Conservation (phyloP, 2,329 filamentous ascomycete genomes). For the Microdochium paspali region DNA sequence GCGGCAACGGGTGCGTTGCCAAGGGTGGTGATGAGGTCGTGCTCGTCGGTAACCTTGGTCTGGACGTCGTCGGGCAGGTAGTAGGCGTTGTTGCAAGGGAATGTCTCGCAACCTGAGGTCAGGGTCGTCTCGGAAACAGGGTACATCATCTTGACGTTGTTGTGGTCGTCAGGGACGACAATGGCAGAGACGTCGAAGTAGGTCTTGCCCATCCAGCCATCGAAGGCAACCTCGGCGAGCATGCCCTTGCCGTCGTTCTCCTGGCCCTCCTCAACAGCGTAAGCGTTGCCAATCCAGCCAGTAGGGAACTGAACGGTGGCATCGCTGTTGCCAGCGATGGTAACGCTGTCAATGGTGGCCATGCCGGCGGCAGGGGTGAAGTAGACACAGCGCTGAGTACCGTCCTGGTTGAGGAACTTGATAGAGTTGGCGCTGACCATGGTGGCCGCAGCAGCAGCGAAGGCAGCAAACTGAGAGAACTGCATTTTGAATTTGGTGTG, state of each 20-base stretch:
- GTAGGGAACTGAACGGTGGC: constrained; percentile 31
- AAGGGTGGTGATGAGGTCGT: constrained; percentile 41
- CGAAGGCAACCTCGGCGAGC: constrained; percentile 41
- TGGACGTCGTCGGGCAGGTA: constrained; percentile 43
- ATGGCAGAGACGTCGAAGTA: constrained; percentile 54
- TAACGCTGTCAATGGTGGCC: constrained; percentile 24
- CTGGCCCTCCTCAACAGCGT: constrained; percentile 35
- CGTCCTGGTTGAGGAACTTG: constrained; percentile 51
- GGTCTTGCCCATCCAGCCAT: constrained; percentile 35
- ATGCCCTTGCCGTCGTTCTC: constrained; percentile 32
- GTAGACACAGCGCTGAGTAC: constrained; percentile 35
- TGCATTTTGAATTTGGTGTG: constrained; percentile 37
- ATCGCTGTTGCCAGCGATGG: constrained; percentile 26
- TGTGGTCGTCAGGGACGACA: constrained; percentile 36
- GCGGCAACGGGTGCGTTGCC: constrained; percentile 20
- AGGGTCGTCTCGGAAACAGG: constrained; percentile 24
- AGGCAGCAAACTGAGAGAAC: constrained; percentile 34
- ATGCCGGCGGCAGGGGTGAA: constrained; percentile 36
- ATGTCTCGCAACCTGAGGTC: constrained; percentile 40
- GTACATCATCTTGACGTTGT: constrained; percentile 46
- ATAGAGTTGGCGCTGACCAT: constrained; percentile 37
- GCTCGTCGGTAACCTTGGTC: constrained; percentile 40
- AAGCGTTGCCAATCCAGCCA: constrained; percentile 40
- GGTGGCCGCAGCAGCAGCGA: constrained; percentile 30
- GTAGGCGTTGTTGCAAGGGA: constrained; percentile 46